These are phyloP conservation scores for Tylopilus subfusipes DNA, from an alignment of 768 basidiomycete species.

Conservation along the genomic window DNA sequence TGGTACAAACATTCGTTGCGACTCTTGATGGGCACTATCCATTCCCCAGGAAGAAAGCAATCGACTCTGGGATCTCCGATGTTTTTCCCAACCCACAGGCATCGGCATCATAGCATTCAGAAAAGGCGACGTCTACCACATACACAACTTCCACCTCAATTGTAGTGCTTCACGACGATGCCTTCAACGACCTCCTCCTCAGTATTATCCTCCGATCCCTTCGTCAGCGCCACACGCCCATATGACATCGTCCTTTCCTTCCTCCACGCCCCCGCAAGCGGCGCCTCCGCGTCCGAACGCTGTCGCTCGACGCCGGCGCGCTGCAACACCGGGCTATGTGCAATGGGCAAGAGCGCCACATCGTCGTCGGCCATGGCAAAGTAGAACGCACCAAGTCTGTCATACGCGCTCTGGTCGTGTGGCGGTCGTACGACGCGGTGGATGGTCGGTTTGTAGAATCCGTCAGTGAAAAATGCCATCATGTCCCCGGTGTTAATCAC, in stretches of 20 bases:
- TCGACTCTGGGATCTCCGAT: no score
- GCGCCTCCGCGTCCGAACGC: constrained; percentile 38
- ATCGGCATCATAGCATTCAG: no score
- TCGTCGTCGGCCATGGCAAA: constrained; percentile 52
- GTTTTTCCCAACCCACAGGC: no score
- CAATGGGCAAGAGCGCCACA: constrained; percentile 42
- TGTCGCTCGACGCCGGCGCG: constrained; percentile 38
- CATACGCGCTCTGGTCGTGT: constrained; percentile 42
- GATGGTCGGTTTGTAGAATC: constrained; percentile 55
- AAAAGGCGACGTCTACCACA: no score
- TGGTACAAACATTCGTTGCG: no score
- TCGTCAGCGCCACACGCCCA: constrained; percentile 43
- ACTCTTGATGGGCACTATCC: no score
- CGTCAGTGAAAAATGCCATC: constrained; percentile 55
- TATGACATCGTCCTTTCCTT: constrained; percentile 48
- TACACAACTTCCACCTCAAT: constrained; percentile 31
- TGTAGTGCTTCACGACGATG: constrained; percentile 56
- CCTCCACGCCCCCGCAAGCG: constrained; percentile 50
- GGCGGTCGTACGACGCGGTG: constrained; percentile 62
- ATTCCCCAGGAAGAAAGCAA: no score
- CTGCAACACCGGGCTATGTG: constrained; percentile 47
- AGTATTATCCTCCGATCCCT: constrained; percentile 37
- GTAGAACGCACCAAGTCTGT: constrained; percentile 55
- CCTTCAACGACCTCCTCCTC: constrained; percentile 53
- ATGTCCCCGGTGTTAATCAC: constrained; percentile 59